Evolutionary conservation across 2,329 filamentous ascomycete species (phyloP).

Genomic region (Trichoderma breve): DNA sequence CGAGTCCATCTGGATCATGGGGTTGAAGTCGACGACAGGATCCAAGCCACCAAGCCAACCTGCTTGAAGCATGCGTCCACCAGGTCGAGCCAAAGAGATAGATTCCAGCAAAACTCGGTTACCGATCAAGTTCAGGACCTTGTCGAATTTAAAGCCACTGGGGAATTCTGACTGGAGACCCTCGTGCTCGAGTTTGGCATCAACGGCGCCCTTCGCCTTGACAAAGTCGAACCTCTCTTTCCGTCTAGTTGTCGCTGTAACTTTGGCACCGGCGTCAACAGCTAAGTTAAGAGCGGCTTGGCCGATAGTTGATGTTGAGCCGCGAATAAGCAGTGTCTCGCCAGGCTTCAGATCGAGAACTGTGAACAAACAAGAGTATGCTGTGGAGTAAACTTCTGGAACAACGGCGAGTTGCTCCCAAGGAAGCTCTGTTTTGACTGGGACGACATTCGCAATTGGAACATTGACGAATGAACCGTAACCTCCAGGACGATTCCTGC

Average conservation of each 20-base stretch:
- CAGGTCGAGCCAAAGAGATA: constrained; percentile 2
- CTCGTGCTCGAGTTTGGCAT: constrained; percentile 7
- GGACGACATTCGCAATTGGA: not conserved
- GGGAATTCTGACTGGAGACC: not conserved
- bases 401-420: constrained; percentile 13
- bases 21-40: constrained; percentile 40
- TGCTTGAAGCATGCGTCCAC: constrained; percentile 15
- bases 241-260: constrained; percentile 10
- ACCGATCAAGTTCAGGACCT: constrained; percentile 11
- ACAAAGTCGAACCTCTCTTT: not conserved
- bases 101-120: constrained; percentile 18
- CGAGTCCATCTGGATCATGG: constrained; percentile 43
- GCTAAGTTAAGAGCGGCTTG: constrained; percentile 18
- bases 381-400: constrained; percentile 14
- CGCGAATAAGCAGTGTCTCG: constrained; percentile 14
- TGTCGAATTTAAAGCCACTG: constrained; percentile 6
- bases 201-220: not conserved
- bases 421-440: constrained; percentile 3
- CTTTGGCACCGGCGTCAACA: constrained; percentile 8
- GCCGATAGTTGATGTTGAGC: constrained; percentile 17
- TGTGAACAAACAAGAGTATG: constrained; percentile 13
- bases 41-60: constrained; percentile 30
- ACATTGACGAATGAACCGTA: constrained; percentile 34
- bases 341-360: constrained; percentile 1
- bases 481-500: constrained; percentile 37